A percentile compares a stretch with the other conserved stretches of the same genome.
phyloP scores from a whole-genome alignment of 768 basidiomycete genomes.

The Myochromella boudieri region DNA sequence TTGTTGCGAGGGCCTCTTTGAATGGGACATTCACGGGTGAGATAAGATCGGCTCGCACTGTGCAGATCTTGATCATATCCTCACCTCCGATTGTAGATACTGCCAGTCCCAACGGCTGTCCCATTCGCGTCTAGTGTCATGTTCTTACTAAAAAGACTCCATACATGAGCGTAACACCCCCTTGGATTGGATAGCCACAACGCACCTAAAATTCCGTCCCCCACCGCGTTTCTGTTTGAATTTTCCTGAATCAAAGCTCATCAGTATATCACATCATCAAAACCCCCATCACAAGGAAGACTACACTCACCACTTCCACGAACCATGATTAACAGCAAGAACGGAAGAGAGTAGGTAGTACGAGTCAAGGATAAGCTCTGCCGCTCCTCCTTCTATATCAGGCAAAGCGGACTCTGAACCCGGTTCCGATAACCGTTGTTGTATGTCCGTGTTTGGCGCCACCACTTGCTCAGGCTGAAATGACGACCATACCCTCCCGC shows the following conservation, averaged over 20 bases:
- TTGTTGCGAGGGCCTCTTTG: conserved; percentile 20
- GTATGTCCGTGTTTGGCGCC: conserved; percentile 14
- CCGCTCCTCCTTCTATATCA: conserved; percentile 13
- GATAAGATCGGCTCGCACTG: conserved; percentile 7
- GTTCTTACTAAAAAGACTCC: conserved; percentile 44
- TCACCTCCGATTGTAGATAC: conserved; percentile 46
- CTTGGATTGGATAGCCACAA: not conserved
- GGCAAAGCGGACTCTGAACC: conserved; percentile 18
- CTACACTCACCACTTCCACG: conserved; percentile 45
- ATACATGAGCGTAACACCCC: conserved; percentile 11
- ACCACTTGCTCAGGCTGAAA: conserved; percentile 19
- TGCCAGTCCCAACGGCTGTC: conserved; percentile 40
- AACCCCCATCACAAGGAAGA: not conserved
- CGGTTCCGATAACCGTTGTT: not conserved
- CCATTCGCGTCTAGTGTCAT: conserved; percentile 59
- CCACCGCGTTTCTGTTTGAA: conserved; percentile 89
- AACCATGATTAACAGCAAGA: conserved; percentile 35
- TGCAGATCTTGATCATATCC: conserved; percentile 13
- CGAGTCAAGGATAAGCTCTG: conserved; percentile 11
- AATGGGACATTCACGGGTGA: too few species aligned
- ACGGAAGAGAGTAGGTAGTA: conserved; percentile 7
- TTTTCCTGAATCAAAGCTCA: conserved; percentile 48
- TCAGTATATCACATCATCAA: not conserved
- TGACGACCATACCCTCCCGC: conserved; percentile 84
- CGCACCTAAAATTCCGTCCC: conserved; percentile 79